These are phyloP conservation scores for Coemansia sp. DNA, from an alignment of 192 early-diverging fungal genomes.

Conservation along the genomic window DNA sequence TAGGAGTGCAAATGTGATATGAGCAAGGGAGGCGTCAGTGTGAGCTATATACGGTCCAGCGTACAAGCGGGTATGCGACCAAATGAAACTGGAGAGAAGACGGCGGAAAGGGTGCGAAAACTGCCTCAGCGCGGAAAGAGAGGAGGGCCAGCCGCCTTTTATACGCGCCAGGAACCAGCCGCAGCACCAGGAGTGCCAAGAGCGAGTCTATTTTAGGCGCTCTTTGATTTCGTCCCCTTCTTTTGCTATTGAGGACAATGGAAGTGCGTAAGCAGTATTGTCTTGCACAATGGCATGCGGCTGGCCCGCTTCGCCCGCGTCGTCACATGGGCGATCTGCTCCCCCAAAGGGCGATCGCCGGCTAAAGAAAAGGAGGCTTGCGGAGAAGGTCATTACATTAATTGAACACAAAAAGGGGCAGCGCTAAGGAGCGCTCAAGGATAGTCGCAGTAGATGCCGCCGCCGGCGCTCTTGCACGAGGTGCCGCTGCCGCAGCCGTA, in stretches of 20 bases:
- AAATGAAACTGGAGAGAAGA: too few species aligned
- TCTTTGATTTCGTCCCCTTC: background rate
- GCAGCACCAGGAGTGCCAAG: background rate
- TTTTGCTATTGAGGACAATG: background rate
- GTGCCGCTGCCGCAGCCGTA: slow-evolving; percentile 13
- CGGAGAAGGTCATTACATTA: background rate
- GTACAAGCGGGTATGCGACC: background rate
- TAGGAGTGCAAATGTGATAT: too few species aligned
- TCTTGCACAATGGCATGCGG: background rate
- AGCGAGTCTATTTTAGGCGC: background rate
- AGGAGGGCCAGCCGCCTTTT: background rate
- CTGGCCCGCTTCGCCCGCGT: background rate
- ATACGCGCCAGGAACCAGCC: background rate
- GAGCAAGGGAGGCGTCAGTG: background rate
- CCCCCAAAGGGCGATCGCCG: background rate
- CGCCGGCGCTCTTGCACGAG: slow-evolving; percentile 10
- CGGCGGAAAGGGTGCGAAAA: background rate
- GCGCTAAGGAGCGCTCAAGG: background rate
- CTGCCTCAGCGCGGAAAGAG: background rate
- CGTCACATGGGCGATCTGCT: background rate
- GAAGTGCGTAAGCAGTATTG: background rate
- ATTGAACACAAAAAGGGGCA: too few species aligned
- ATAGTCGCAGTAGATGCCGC: slow-evolving; percentile 14
- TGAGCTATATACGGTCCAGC: slow-evolving; percentile 5
- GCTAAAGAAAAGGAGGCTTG: background rate